These are phyloP conservation scores for Pulchroboletus neoregius DNA, from an alignment of 1,284 basidiomycete species.

Conservation along the genomic window DNA sequence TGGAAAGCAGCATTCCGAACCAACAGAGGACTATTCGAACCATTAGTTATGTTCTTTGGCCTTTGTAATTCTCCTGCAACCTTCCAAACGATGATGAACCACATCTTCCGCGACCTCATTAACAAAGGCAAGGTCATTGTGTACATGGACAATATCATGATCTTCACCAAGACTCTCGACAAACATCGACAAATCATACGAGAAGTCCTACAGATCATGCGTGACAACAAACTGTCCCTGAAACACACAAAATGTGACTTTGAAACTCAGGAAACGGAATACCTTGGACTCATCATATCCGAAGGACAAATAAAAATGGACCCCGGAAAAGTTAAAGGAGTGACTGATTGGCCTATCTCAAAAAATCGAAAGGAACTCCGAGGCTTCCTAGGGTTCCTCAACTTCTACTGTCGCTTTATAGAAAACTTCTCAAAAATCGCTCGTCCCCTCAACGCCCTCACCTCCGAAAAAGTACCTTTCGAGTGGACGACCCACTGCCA, in stretches of 20 bases:
- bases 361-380: conserved; percentile 29
- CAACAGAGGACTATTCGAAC: conserved; percentile 23
- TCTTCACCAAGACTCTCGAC: conserved; percentile 19
- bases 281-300: conserved; percentile 37
- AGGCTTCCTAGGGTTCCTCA: background rate
- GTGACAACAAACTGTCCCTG: background rate
- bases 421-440: conserved; percentile 33
- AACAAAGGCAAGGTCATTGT: background rate
- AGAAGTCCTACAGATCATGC: background rate
- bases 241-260: conserved; percentile 38
- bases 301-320: conserved; percentile 31
- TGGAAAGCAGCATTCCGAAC: conserved; percentile 8
- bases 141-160: conserved; percentile 26
- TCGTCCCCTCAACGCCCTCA: conserved; percentile 30
- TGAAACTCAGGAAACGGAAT: conserved; percentile 29
- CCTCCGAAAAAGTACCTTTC: background rate
- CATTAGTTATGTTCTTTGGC: conserved; percentile 39
- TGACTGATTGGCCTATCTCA: conserved; percentile 36
- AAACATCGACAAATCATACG: background rate
- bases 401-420: conserved; percentile 42
- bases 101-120: conserved; percentile 15
- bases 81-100: conserved; percentile 25
- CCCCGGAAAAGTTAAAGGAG: conserved; percentile 35
- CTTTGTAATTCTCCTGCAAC: conserved; percentile 30
- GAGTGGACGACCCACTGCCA: background rate